Base-by-base conservation (phyloP, 1,139 yeast genomes). In the Saccharomycopsis crataegensis region DNA sequence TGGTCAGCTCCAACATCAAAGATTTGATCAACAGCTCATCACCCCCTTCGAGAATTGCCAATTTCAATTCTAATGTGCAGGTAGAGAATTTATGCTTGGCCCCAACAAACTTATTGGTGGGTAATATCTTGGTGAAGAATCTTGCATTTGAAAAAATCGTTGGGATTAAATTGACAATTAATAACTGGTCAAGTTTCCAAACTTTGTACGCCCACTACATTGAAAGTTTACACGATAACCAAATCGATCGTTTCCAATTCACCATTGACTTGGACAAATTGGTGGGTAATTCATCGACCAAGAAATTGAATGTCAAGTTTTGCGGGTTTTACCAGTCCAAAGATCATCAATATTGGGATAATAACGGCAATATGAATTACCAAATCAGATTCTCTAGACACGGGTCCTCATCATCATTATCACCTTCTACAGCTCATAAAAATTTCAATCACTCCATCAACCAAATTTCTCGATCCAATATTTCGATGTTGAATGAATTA, bases 81-180 rank as follows among this genome's bases (percentile, higher is more conserved):
- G 42, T 52, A 16, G 55, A 52, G 34, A 45, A 31, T 31, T n/a
- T 52, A 16, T 43, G 41, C 12, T 12, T 52, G 6, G 12, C 28
- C 8, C 16, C 31, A 38, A 41, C 33, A 17, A 16, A 41, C 9
- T 22, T 38, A 14, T 38, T 11, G 28, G 28, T 22, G 56, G 94
- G 94, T 8, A 83, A 82, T 59, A 74, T 85, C 38, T 86, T 84
- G 22, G 94, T 84, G 34, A 74, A 75, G 60, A 86, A 86, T 66
- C 46, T 86, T 28, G 72, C 83, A 2, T 86, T 74, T 66, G 75
- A 79, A 55, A 86, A 86, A 68, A 65, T 68, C 48, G 79, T 86
- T 33, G 70, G 75, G 9, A 75, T 83, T 32, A 74, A 86, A 52
- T 80, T 83, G 64, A 78, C 91, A 0, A 67, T 75, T 48, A 88